Base-by-base conservation (phyloP, 1,139 yeast genomes). In the Spathaspora sp. region DNA sequence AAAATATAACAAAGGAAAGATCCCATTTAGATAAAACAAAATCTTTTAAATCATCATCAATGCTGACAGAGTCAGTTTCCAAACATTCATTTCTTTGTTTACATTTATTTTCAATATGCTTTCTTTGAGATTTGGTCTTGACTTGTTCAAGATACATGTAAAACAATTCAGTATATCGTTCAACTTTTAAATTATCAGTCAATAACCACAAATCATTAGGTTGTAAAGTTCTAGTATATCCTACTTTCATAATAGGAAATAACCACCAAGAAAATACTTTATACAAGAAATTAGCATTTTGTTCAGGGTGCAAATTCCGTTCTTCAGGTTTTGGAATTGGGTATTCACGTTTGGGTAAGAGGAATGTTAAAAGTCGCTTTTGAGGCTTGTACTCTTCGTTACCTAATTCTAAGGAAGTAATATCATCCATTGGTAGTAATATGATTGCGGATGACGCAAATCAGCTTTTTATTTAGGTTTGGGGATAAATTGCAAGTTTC, bases 201-300 rank as follows among this genome's bases (percentile, higher is more conserved):
- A 86, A 69, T 39, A 65, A 66, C 63, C 70, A 86, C 47, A 87
- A 61, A 62, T 87, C 95, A 45, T 78, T 75, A 6, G 82, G 80
- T 44, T 80, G 81, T 33, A 87, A 63, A 0, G 89, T 82, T 55
- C 95, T 73, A 47, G 74, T 73, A 59, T 86, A 87, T 1, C 95
- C 95, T 3, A 76, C 78, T 34, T 65, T 71, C 56, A 86, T 56
- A 2, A 84, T 49, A 0, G 89, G 87, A 13, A 65, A 51, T 38
- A 83, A 69, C 93, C 91, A 86, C 60, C 73, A 63, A 54, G 81
- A 81, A 39, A 82, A 75, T 0, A 66, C 15, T 33, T 59, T 55
- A 3, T 66, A 65, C 10, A 76, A 38, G 13, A 63, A 41, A 46
- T 68, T 73, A 3, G 74, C 68, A 2, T 47, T 42, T 9, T 42